These are phyloP conservation scores for Cornus suecica DNA, from an alignment of 148 eudicot genomes.

Conservation along the genomic window DNA sequence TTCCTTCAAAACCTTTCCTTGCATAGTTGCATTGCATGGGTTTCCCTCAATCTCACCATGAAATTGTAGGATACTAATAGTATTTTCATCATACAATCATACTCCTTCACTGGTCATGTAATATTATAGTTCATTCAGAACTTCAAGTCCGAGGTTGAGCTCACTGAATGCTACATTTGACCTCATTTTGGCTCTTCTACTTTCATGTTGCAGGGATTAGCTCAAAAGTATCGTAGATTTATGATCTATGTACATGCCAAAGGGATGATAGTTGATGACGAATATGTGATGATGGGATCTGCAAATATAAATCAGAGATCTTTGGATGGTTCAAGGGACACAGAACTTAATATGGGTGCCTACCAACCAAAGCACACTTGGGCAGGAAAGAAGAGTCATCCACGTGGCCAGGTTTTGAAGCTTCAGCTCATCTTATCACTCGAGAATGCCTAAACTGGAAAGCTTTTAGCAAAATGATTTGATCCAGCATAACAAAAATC, in stretches of 20 bases:
- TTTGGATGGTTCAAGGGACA: slow-evolving; percentile 34
- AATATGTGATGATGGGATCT: slow-evolving; percentile 31
- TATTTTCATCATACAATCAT: too few species aligned
- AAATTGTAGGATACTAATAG: too few species aligned
- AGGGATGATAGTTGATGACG: slow-evolving; percentile 36
- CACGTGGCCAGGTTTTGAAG: slow-evolving; percentile 27
- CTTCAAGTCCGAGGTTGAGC: background rate
- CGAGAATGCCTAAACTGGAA: background rate
- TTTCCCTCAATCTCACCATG: too few species aligned
- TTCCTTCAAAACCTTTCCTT: too few species aligned
- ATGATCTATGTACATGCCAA: slow-evolving; percentile 35
- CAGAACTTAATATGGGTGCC: slow-evolving; percentile 34
- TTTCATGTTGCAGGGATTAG: slow-evolving; percentile 13
- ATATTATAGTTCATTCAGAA: too few species aligned
- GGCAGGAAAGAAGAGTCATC: slow-evolving; percentile 25
- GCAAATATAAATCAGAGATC: slow-evolving; percentile 35
- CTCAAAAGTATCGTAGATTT: slow-evolving; percentile 27
- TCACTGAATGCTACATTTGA: background rate
- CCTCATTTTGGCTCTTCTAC: background rate
- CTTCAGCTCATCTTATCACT: slow-evolving; percentile 3
- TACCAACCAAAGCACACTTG: slow-evolving; percentile 30
- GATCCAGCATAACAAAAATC: background rate
- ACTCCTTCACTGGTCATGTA: background rate
- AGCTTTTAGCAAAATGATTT: background rate
- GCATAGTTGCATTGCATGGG: too few species aligned